Evolutionary conservation across 352 stramenopile genomes (phyloP), one percentile per base, ranked within the genome.

Genomic region (Globisporangium barbulae): DNA sequence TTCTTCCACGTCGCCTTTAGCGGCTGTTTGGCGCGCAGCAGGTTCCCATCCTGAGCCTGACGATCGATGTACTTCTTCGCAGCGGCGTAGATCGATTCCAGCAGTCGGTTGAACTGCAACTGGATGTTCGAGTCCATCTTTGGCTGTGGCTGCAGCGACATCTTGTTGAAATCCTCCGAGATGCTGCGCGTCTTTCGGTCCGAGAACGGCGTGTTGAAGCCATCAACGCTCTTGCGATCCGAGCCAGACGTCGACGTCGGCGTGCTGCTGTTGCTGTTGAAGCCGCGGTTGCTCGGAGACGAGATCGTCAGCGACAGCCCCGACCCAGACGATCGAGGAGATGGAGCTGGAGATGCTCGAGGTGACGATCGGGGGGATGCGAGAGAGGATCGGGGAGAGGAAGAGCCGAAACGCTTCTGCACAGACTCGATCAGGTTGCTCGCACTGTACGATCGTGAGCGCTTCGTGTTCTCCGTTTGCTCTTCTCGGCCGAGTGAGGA

Each of bases 41-140:
- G 59, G 53, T 80, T 89, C 1, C 80, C 85, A n/a, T 74, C 76
- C 30, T 83, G 65, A 21, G 77, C 88, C 63, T 91, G 82, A 8
- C 66, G 77, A 37, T 92, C 85, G 50, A 94, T 94, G 65, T 96
- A 96, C 53, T 79, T 83, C 62, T 96, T 96, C 13, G 88, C 88
- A 13, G 80, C 88, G 3, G 85, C 75, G 61, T 96, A 96, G 42
- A 96, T 84, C 25, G 88, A 94, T 57, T 96, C 88, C 5, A 96
- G 77, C 39, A 92, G 68, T 7, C 82, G 73, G 44, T 96, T 90
- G 59, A 92, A 93, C 68, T 90, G 82, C 41, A 86, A 68, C 57
- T 96, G 88, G 39, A 93, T 89, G 61, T 93, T 89, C 10, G 74
- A 56, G 65, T 96, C 88, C 88, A 96, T 96, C 70, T 94, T 93